phyloP scores from a whole-genome alignment of 768 basidiomycete genomes.

The Termitomyces sp. region DNA sequence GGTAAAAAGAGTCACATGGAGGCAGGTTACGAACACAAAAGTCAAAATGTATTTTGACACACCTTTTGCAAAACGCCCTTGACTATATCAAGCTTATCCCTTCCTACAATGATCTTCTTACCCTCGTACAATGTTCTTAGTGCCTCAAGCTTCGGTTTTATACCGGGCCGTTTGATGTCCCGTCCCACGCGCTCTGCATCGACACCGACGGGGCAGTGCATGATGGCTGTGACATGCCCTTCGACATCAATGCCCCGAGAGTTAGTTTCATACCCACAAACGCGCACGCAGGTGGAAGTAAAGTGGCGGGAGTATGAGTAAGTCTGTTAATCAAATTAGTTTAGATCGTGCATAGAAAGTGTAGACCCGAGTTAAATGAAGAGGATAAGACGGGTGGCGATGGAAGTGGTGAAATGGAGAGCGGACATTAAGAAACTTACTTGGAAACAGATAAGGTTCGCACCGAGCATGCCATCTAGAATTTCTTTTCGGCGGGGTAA shows the following conservation, averaged over 20 bases:
- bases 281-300: conserved; percentile 88
- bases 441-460: conserved; percentile 95
- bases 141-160: conserved; percentile 86
- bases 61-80: conserved; percentile 97
- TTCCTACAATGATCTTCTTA: conserved; percentile 97
- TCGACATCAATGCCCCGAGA: conserved; percentile 73
- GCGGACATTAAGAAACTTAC: conserved; percentile 19
- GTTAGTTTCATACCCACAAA: conserved; percentile 90
- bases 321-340: conserved; percentile 36
- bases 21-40: no score
- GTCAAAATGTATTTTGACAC: neutral
- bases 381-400: no score
- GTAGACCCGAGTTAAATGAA: no score
- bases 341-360: neutral
- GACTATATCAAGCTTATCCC: conserved; percentile 98
- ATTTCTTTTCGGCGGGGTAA: conserved; percentile 90
- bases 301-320: conserved; percentile 97
- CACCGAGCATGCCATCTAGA: conserved; percentile 95
- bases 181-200: conserved; percentile 85
- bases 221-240: conserved; percentile 76
- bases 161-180: conserved; percentile 75
- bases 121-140: conserved; percentile 82
- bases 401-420: neutral
- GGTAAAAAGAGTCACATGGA: neutral
- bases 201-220: conserved; percentile 92